A percentile compares a stretch with the other conserved stretches of the same genome.
phyloP scores from a whole-genome alignment of 2,329 filamentous ascomycete species.

The Penicillium sp. region DNA sequence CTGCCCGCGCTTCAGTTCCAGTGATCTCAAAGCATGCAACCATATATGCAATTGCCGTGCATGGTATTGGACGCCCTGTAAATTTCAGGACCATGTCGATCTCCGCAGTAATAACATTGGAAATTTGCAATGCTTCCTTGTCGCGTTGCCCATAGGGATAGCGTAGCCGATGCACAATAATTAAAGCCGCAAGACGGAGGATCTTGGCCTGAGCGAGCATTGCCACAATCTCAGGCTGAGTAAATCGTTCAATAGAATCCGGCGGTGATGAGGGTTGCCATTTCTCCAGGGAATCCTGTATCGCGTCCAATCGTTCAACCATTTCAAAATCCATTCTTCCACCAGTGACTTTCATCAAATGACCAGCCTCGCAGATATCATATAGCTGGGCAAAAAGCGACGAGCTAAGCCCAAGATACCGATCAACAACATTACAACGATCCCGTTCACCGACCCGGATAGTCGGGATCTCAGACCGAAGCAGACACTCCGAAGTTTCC shows the following conservation, averaged over 20 bases:
- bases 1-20: not conserved
- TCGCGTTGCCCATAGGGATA: slow-evolving; percentile 8
- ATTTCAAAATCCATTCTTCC: not conserved
- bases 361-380: slow-evolving; percentile 9
- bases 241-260: slow-evolving; percentile 7
- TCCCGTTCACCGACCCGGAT: slow-evolving; percentile 5
- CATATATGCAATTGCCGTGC: slow-evolving; percentile 8
- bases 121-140: not conserved
- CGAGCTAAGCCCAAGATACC: slow-evolving; percentile 14
- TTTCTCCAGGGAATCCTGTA: not conserved
- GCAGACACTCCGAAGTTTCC: slow-evolving; percentile 16
- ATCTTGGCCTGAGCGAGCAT: slow-evolving; percentile 13
- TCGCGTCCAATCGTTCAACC: not conserved
- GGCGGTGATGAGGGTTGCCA: slow-evolving; percentile 7
- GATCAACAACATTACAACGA: slow-evolving; percentile 7
- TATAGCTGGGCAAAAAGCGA: slow-evolving; percentile 8
- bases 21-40: slow-evolving; percentile 12
- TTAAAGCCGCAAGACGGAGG: slow-evolving; percentile 5
- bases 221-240: slow-evolving; percentile 1
- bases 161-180: slow-evolving; percentile 11
- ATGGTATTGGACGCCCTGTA: slow-evolving; percentile 8
- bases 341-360: not conserved
- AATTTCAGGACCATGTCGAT: slow-evolving; percentile 9
- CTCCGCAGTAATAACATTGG: slow-evolving; percentile 7
- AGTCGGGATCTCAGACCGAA: slow-evolving; percentile 9